Percentiles rank a stretch among this genome's conserved stretches.
These are phyloP conservation scores for Exophiala oligosperma DNA, from an alignment of 2,329 filamentous ascomycete genomes.

Conservation along the genomic window DNA sequence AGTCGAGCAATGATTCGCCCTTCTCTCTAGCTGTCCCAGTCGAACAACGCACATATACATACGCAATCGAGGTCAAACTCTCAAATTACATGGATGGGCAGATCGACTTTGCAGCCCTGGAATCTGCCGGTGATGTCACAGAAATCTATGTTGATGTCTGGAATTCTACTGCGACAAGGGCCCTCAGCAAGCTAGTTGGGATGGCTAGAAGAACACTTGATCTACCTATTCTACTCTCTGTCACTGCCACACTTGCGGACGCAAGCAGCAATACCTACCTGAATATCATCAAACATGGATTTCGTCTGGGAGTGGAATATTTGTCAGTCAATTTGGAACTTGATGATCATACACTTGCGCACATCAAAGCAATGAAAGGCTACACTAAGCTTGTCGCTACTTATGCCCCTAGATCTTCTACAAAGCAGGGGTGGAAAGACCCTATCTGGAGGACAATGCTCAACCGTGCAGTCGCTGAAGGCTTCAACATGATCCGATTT, in stretches of 20 bases:
- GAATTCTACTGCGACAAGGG: conserved; percentile 50
- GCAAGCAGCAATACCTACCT: conserved; percentile 31
- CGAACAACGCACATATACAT: conserved; percentile 54
- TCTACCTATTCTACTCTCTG: conserved; percentile 47
- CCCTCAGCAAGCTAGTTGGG: conserved; percentile 58
- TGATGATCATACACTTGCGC: conserved; percentile 33
- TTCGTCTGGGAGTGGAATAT: conserved; percentile 44
- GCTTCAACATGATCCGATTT: conserved; percentile 42
- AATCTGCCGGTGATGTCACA: conserved; percentile 60
- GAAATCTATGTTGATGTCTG: conserved; percentile 62
- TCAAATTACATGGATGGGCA: conserved; percentile 36
- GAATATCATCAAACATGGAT: conserved; percentile 39
- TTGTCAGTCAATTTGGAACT: conserved; percentile 39
- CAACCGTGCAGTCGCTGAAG: conserved; percentile 37
- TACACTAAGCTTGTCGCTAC: conserved; percentile 44
- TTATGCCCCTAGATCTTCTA: conserved; percentile 20
- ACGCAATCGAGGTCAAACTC: conserved; percentile 41
- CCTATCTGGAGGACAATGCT: conserved; percentile 18
- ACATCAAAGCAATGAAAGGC: conserved; percentile 33
- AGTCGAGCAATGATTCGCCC: conserved; percentile 58
- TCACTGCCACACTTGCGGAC: conserved; percentile 6
- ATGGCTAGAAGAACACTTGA: conserved; percentile 57
- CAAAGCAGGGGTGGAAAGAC: conserved; percentile 18
- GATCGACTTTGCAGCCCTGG: conserved; percentile 52
- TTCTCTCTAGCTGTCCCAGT: conserved; percentile 63